phyloP scores from a whole-genome alignment of 1,139 yeast genomes.

The Debaryomyces nepalensis region DNA sequence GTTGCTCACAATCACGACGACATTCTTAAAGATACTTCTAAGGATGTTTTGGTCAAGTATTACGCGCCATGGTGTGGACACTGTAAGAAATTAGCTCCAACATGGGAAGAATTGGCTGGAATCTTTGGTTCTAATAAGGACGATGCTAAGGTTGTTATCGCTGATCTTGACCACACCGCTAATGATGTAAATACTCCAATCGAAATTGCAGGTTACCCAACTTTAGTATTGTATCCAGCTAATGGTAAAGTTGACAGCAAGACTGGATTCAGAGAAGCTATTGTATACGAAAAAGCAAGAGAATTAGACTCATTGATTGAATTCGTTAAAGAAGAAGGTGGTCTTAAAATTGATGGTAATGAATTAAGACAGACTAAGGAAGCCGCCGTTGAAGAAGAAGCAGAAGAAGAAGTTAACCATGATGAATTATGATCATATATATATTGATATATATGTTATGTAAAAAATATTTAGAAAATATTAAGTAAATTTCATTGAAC shows the following conservation, averaged over 20 bases:
- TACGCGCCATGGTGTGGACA: constrained; percentile 99
- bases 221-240: constrained; percentile 90
- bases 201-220: constrained; percentile 89
- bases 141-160: constrained; percentile 65
- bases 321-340: constrained; percentile 71
- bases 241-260: constrained; percentile 67
- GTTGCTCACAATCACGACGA: constrained; percentile 86
- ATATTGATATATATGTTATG: constrained; percentile 6
- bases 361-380: constrained; percentile 32
- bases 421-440: constrained; percentile 45
- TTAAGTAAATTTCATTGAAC: not conserved
- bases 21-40: constrained; percentile 65
- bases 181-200: constrained; percentile 78
- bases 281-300: constrained; percentile 73
- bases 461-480: constrained; percentile 8
- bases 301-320: constrained; percentile 70
- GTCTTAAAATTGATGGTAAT: constrained; percentile 59
- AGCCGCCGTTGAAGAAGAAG: constrained; percentile 38
- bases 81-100: constrained; percentile 94
- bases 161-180: constrained; percentile 85
- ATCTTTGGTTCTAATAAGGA: constrained; percentile 57
- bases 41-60: constrained; percentile 91
- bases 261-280: constrained; percentile 62
- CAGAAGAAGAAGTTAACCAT: constrained; percentile 37
- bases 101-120: constrained; percentile 83